phyloP scores from a whole-genome alignment of 768 basidiomycete genomes.

The Nidularia pulvinata region DNA sequence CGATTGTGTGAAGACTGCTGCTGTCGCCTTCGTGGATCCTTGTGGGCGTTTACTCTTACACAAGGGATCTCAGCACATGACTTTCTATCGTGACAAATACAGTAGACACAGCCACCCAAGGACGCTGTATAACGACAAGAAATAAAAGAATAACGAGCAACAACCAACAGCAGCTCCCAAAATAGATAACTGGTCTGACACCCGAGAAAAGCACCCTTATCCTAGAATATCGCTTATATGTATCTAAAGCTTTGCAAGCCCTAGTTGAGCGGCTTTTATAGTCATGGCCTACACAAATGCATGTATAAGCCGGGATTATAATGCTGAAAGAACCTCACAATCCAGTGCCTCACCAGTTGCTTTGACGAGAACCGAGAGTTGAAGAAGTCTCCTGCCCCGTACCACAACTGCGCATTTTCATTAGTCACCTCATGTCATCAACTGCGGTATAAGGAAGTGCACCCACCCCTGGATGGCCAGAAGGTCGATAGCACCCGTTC shows the following conservation, averaged over 20 bases:
- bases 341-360: slow-evolving; percentile 22
- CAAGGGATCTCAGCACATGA: too few species aligned
- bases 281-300: neutral
- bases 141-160: too few species aligned
- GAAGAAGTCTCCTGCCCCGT: slow-evolving; percentile 31
- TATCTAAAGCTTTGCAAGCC: slow-evolving; percentile 4
- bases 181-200: too few species aligned
- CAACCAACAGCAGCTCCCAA: too few species aligned
- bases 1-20: too few species aligned
- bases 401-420: slow-evolving; percentile 31
- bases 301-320: neutral
- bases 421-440: neutral
- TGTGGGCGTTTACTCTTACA: too few species aligned
- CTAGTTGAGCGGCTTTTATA: neutral
- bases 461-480: slow-evolving; percentile 40
- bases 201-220: too few species aligned
- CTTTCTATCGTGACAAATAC: too few species aligned
- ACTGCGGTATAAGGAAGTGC: neutral
- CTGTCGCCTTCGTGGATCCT: too few species aligned
- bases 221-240: too few species aligned
- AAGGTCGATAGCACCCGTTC: slow-evolving; percentile 30
- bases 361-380: slow-evolving; percentile 29
- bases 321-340: neutral
- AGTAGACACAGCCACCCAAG: too few species aligned
- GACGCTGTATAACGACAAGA: too few species aligned